Base-by-base conservation (phyloP, 805 yeast species). In the Wickerhamomyces xylosicus region DNA sequence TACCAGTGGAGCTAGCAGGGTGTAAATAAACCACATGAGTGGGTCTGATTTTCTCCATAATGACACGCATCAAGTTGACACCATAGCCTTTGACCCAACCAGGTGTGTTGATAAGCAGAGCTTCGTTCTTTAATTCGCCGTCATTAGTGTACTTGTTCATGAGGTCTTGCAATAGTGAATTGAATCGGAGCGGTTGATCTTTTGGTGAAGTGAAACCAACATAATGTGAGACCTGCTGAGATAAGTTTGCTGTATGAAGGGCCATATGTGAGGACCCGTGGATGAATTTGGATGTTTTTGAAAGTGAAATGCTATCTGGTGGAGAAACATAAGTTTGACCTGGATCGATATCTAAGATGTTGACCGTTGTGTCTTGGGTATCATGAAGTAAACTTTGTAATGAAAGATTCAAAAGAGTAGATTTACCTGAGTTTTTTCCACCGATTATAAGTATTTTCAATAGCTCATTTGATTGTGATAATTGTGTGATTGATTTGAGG, bases 41-140 rank as follows among this genome's bases (percentile, higher is more conserved):
- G 0, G 94, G 85, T 19, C 64, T 58, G 2, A 72, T 56, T 9
- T 56, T 42, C 1, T 49, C 43, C 2, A 77, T 62, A 13, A 37
- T 58, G 20, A 66, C 61, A 14, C 58, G 63, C n/a, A 84, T 63
- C 8, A 87, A 59, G 36, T 76, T 79, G 14, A 79, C 65, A 0
- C 97, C 97, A 45, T 75, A 77, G 0, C 96, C 97, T 57, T 83
- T 84, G 22, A 86, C 72, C 95, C 95, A 87, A 0, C 95, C 95
- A 0, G 96, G 90, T 1, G 89, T 74, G 50, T 87, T 87, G 4
- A 89, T 67, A 1, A 87, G 56, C 3, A 86, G 58, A 39, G 62
- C 47, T 36, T 50, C 50, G 37, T 46, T 43, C 20, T 43, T 42
- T 8, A 35, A 13, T 3, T 35, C 20, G 0, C 63, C 64, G 40